phyloP scores from a whole-genome alignment of 176 grass and related monocot genomes.

The Eragrostis nindensis region DNA sequence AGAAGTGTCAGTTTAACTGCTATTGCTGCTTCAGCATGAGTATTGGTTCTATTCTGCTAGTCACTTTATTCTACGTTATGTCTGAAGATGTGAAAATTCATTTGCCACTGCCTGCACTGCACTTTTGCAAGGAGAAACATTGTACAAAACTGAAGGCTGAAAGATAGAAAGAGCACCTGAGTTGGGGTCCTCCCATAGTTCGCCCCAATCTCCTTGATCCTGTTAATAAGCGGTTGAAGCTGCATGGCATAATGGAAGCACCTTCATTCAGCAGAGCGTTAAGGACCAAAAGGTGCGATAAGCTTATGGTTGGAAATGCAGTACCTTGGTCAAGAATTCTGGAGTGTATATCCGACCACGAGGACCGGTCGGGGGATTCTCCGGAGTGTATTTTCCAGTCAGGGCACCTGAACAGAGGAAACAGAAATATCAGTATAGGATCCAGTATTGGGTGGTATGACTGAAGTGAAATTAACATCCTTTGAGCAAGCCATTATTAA shows the following conservation, averaged over 20 bases:
- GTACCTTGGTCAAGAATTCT: constrained; percentile 63
- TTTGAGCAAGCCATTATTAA: not conserved
- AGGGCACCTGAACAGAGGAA: constrained; percentile 54
- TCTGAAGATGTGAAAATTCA: not conserved
- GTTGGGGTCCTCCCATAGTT: constrained; percentile 75
- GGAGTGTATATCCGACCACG: constrained; percentile 61
- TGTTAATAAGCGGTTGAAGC: constrained; percentile 88
- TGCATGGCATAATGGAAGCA: not conserved
- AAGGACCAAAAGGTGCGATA: not conserved
- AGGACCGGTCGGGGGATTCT: constrained; percentile 72
- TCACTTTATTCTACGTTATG: too few relatives aligned
- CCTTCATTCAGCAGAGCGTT: not conserved
- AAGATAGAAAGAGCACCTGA: constrained; percentile 51
- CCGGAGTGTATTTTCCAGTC: constrained; percentile 76
- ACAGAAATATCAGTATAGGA: not conserved
- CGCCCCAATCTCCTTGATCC: constrained; percentile 81
- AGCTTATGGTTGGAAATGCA: not conserved
- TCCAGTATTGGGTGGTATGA: not conserved
- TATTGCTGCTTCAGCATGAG: not conserved
- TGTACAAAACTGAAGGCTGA: too few relatives aligned
- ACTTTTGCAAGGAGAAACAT: too few relatives aligned
- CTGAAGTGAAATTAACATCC: not conserved
- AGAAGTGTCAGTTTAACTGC: too few relatives aligned
- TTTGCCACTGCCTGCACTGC: not conserved
- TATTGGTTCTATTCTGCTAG: not conserved